A percentile compares a stretch with the other conserved stretches of the same genome.
Evolutionary conservation across 106 monocot genomes (phyloP).

Genomic region (Ottelia alismoides): DNA sequence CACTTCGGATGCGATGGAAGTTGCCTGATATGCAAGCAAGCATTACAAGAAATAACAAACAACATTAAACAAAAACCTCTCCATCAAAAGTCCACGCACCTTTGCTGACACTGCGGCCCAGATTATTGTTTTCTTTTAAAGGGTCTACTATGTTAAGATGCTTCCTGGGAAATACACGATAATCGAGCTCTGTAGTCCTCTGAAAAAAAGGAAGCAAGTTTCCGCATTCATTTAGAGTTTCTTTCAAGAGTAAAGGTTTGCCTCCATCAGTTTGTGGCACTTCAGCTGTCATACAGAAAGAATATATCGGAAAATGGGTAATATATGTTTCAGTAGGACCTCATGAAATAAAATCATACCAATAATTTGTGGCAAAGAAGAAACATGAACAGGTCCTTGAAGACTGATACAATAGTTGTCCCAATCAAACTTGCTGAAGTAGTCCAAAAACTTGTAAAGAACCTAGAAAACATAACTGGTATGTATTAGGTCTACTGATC

Average conservation of each 20-base stretch:
- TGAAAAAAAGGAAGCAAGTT: conserved; percentile 22
- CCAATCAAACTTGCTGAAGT: conserved; percentile 87
- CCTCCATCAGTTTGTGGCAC: conserved; percentile 27
- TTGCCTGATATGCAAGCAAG: conserved; percentile 31
- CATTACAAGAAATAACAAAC: background rate
- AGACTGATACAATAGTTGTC: conserved; percentile 67
- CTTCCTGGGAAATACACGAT: conserved; percentile 37
- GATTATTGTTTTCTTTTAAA: conserved; percentile 69
- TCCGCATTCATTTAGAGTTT: conserved; percentile 44
- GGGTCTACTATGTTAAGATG: conserved; percentile 88
- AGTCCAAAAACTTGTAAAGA: conserved; percentile 73
- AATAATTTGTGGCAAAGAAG: conserved; percentile 46
- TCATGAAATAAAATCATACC: conserved; percentile 17
- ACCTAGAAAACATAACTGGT: conserved; percentile 31
- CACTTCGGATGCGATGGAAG: conserved; percentile 75
- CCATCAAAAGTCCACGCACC: conserved; percentile 12
- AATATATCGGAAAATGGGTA: background rate
- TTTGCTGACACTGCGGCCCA: conserved; percentile 87
- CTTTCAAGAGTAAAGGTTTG: conserved; percentile 37
- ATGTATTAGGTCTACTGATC: background rate
- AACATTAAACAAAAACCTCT: background rate
- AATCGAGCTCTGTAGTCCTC: conserved; percentile 20
- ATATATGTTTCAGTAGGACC: background rate
- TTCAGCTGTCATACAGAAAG: conserved; percentile 22
- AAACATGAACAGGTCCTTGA: conserved; percentile 43